phyloP scores from a whole-genome alignment of 225 moss, liverwort and hornwort genomes.

The Takakia lepidozioides region DNA sequence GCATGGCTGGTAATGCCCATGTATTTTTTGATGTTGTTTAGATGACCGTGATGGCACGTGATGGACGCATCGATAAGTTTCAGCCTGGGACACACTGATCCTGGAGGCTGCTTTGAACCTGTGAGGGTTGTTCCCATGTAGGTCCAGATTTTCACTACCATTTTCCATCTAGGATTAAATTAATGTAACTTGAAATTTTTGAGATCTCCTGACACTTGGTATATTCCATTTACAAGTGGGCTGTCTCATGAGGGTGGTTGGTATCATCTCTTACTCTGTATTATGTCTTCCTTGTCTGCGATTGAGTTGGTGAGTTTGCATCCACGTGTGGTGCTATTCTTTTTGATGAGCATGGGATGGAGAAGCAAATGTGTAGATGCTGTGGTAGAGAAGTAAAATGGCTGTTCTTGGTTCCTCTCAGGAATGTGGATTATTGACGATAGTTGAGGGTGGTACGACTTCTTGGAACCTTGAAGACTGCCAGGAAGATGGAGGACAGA shows the following conservation, averaged over 20 bases:
- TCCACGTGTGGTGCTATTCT: too few relatives aligned
- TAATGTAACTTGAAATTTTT: too few relatives aligned
- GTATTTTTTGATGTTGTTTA: slow-evolving; percentile 65
- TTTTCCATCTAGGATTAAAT: too few relatives aligned
- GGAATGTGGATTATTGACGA: slow-evolving; percentile 71
- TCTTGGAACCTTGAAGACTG: slow-evolving; percentile 32
- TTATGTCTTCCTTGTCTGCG: too few relatives aligned
- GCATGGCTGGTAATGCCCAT: slow-evolving; percentile 50
- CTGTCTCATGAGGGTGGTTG: too few relatives aligned
- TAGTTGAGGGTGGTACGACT: slow-evolving; percentile 55
- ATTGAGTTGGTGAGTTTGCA: too few relatives aligned
- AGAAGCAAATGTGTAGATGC: slow-evolving; percentile 8
- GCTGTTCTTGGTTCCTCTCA: slow-evolving; percentile 56
- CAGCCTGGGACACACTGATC: slow-evolving; percentile 22
- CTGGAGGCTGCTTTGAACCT: slow-evolving; percentile 36
- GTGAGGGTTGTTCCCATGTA: slow-evolving; percentile 56
- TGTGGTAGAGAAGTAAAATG: slow-evolving; percentile 54
- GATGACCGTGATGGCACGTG: slow-evolving; percentile 94
- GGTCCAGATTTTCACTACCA: background rate
- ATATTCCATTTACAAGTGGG: too few relatives aligned
- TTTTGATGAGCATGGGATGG: too few relatives aligned
- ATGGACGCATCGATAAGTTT: slow-evolving; percentile 44
- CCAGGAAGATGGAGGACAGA: slow-evolving; percentile 26
- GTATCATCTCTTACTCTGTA: too few relatives aligned
- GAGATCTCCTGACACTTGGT: too few relatives aligned